Conservation (phyloP, 2,329 filamentous ascomycete genomes). For the Daldinia sp. region DNA sequence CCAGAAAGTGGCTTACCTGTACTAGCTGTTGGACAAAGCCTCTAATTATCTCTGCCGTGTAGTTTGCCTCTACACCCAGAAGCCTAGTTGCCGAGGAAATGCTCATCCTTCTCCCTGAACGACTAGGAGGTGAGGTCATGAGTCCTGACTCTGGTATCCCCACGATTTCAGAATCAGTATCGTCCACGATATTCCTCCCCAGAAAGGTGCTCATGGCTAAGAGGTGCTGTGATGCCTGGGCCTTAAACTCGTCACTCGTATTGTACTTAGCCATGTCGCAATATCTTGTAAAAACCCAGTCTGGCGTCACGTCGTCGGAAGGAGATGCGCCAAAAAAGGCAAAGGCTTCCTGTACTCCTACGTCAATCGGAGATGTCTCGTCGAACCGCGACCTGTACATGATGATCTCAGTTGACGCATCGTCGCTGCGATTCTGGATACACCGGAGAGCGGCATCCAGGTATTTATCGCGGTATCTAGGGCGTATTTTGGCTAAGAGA, state of each 20-base stretch:
- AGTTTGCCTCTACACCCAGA: conserved; percentile 41
- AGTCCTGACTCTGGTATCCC: conserved; percentile 4
- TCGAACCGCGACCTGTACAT: conserved; percentile 44
- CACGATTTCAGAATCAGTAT: conserved; percentile 14
- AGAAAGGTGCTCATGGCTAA: conserved; percentile 39
- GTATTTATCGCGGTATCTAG: conserved; percentile 38
- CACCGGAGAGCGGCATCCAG: conserved; percentile 43
- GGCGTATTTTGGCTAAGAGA: conserved; percentile 39
- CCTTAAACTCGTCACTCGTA: conserved; percentile 19
- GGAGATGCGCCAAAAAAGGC: conserved; percentile 37
- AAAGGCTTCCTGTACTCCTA: conserved; percentile 38
- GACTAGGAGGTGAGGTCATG: neutral
- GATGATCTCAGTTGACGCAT: conserved; percentile 40
- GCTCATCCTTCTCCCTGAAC: conserved; percentile 37
- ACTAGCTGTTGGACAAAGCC: conserved; percentile 37
- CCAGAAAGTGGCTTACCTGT: conserved; percentile 35
- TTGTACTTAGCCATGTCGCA: conserved; percentile 25
- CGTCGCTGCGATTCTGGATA: conserved; percentile 38
- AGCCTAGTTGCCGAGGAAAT: conserved; percentile 38
- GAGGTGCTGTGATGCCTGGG: conserved; percentile 38
- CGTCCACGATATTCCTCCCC: conserved; percentile 37
- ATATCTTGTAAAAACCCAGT: conserved; percentile 39
- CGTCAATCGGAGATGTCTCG: conserved; percentile 16
- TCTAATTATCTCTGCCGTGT: conserved; percentile 42
- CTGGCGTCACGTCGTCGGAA: conserved; percentile 12